Evolutionary conservation across 176 grass and related monocot genomes (phyloP).

Genomic region (Elymus sibiricus): DNA sequence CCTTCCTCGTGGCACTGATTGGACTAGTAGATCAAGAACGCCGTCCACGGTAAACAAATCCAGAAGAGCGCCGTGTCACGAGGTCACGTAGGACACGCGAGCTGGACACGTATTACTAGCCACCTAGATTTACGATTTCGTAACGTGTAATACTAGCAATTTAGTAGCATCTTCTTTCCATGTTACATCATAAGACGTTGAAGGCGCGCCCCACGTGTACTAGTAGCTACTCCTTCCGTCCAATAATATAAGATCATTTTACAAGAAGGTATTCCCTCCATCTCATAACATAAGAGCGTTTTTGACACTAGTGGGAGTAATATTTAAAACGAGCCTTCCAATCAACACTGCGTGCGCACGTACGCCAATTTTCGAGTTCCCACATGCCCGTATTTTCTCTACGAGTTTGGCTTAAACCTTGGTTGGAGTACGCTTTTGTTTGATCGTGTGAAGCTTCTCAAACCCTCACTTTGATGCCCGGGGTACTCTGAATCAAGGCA

Average conservation of each 20-base stretch:
- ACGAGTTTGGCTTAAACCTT: neutral
- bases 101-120: neutral
- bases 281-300: too few relatives aligned
- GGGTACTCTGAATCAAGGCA: neutral
- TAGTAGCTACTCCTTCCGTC: too few relatives aligned
- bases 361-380: neutral
- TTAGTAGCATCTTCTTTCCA: too few relatives aligned
- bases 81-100: neutral
- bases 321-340: too few relatives aligned
- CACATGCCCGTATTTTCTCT: neutral
- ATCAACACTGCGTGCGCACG: neutral
- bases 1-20: neutral
- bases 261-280: too few relatives aligned
- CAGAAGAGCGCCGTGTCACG: neutral
- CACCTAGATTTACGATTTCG: neutral
- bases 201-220: too few relatives aligned
- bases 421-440: neutral
- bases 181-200: too few relatives aligned
- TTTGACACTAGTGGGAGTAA: too few relatives aligned
- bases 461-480: neutral
- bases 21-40: neutral
- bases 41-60: constrained; percentile 5
- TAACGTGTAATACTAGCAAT: neutral
- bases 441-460: neutral
- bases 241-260: too few relatives aligned